Evolutionary conservation across 495 filamentous ascomycete species (phyloP), one percentile per base, ranked within the genome.

Genomic region (Penicillium paradoxum): DNA sequence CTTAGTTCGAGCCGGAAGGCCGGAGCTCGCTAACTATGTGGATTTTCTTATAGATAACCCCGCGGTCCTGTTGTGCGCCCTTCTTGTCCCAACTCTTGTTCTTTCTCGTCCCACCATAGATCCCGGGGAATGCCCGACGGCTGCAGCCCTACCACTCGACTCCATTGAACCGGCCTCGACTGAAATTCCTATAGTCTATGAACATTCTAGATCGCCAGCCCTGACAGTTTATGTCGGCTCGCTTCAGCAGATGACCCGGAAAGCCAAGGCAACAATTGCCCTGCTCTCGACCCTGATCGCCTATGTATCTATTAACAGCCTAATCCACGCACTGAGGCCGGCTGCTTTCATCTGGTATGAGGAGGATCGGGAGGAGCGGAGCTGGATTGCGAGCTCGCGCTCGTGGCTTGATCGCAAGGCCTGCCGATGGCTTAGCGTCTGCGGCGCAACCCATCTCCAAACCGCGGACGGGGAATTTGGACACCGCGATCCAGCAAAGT

Each of bases 321-420:
- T 72, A 48, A 56, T 57, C 55, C 72, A 64, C 15, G 63, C 60
- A 21, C 43, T 64, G 46, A 57, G 60, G 3, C 62, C 73, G 29
- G 49, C 58, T 39, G 61, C 58, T 24, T 67, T 74, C 53, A 51
- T 77, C 46, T 77, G 74, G 74, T 71, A 58, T 32, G 73, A 73
- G 15, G 73, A 76, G 34, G 67, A 75, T 38, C 67, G 74, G 53
- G 81, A 87, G 54, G 86, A 91, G 67, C 61, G 66, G 41, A 65
- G 62, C 60, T 93, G 87, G 88, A 81, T 93, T 29, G 81, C 83
- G 15, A 84, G 79, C 5, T 88, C 85, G 7, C 78, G 78, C 22
- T 82, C 82, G 48, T 91, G 85, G 85, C 53, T 86, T 41, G 87
- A 91, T 62, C 79, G 86, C 54, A 85, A 88, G 57, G 72, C 81